phyloP scores from a whole-genome alignment of 495 filamentous ascomycete species.

The Podospora fimiseda region DNA sequence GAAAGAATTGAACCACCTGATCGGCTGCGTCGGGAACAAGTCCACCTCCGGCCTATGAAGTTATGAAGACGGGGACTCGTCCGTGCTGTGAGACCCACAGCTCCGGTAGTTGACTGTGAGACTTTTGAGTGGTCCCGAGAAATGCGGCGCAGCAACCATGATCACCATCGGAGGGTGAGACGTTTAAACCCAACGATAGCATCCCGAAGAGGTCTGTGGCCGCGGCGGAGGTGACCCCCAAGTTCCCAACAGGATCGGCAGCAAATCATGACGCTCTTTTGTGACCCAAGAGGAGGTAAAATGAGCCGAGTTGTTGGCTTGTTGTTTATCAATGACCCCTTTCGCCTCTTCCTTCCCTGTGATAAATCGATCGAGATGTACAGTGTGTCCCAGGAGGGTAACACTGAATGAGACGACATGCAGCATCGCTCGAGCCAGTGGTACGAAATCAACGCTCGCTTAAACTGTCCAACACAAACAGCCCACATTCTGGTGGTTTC shows the following conservation, averaged over 20 bases:
- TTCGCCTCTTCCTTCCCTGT: neutral
- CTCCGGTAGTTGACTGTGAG: neutral
- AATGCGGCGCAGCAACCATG: neutral
- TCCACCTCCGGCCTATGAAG: neutral
- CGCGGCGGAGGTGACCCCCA: neutral
- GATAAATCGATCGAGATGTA: neutral
- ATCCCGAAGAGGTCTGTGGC: neutral
- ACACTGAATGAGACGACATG: neutral
- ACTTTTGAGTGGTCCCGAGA: neutral
- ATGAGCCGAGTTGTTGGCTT: conserved; percentile 1
- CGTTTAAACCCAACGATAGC: neutral
- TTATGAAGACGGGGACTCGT: neutral
- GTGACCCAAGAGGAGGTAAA: neutral
- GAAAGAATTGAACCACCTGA: too few relatives aligned
- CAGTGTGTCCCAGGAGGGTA: neutral
- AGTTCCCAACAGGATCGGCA: neutral
- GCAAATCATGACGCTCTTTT: conserved; percentile 7
- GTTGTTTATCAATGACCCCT: neutral
- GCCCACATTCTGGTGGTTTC: neutral
- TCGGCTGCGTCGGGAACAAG: neutral
- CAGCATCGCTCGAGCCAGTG: neutral
- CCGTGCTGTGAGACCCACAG: neutral
- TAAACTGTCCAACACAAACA: neutral
- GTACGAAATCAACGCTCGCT: neutral
- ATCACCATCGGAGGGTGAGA: neutral